Percentiles rank a stretch among this genome's conserved stretches.
Conservation (phyloP, 306 rosid genomes). For the Glycine tomentella region DNA sequence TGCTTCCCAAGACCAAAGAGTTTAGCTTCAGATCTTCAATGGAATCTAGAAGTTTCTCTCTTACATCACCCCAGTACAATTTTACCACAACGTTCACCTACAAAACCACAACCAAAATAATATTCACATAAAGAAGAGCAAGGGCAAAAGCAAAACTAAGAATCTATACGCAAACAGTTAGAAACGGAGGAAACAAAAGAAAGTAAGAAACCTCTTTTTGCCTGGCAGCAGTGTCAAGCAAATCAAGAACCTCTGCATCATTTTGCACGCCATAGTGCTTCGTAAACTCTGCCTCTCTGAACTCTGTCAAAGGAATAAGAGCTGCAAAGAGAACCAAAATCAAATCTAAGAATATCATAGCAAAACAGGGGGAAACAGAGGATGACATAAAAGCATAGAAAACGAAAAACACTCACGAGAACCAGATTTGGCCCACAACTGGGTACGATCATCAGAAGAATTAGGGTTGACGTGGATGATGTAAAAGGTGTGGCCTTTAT, state of each 20-base stretch:
- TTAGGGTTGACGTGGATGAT: slow-evolving; percentile 65
- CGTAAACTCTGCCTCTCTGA: slow-evolving; percentile 62
- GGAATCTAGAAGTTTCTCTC: slow-evolving; percentile 83
- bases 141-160: background rate
- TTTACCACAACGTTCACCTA: slow-evolving; percentile 70
- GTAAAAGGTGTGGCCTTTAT: slow-evolving; percentile 79
- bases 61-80: slow-evolving; percentile 93
- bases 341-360: slow-evolving; percentile 14
- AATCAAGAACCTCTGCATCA: slow-evolving; percentile 80
- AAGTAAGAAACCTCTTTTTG: slow-evolving; percentile 72
- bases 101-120: slow-evolving; percentile 1
- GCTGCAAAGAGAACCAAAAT: slow-evolving; percentile 55
- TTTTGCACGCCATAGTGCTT: slow-evolving; percentile 56
- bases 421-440: slow-evolving; percentile 67
- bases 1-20: slow-evolving; percentile 89
- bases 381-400: background rate
- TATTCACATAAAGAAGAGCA: background rate
- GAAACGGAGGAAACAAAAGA: background rate
- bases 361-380: background rate
- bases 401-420: slow-evolving; percentile 61
- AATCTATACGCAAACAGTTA: background rate
- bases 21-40: slow-evolving; percentile 83
- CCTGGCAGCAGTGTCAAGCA: slow-evolving; percentile 69
- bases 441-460: slow-evolving; percentile 53
- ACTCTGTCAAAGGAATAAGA: slow-evolving; percentile 75